Conservation (phyloP, 2,329 filamentous ascomycete species). For the Shiraia bambusicola region DNA sequence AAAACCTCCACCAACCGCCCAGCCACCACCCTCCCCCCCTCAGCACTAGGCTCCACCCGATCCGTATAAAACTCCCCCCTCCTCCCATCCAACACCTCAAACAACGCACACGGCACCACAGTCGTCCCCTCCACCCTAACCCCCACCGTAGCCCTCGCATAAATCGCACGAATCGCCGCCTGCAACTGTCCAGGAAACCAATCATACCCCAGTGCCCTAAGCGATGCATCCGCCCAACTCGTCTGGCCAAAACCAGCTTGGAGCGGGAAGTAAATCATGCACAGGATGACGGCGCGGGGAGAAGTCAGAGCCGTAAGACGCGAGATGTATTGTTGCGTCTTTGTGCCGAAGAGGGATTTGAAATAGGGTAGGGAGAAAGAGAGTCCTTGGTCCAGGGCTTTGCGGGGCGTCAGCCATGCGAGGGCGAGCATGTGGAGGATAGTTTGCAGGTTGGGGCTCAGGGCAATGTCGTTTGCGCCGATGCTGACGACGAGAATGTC, state of each 20-base stretch:
- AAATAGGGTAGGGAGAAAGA: slow-evolving; percentile 37
- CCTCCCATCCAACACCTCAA: slow-evolving; percentile 38
- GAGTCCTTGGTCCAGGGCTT: slow-evolving; percentile 24
- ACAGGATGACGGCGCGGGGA: slow-evolving; percentile 38
- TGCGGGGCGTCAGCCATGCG: slow-evolving; percentile 30
- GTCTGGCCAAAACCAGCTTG: slow-evolving; percentile 28
- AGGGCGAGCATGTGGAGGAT: slow-evolving; percentile 37
- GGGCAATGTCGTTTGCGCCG: slow-evolving; percentile 41
- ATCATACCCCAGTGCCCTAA: slow-evolving; percentile 37
- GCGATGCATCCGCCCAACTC: slow-evolving; percentile 38
- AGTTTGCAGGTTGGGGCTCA: slow-evolving; percentile 30
- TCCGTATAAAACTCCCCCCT: slow-evolving; percentile 31
- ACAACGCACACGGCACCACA: slow-evolving; percentile 36
- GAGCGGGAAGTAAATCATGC: slow-evolving; percentile 45
- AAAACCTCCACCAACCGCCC: slow-evolving; percentile 25
- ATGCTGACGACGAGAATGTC: slow-evolving; percentile 42
- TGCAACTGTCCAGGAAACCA: slow-evolving; percentile 34
- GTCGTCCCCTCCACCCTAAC: slow-evolving; percentile 33
- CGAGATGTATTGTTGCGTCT: slow-evolving; percentile 31
- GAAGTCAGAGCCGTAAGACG: slow-evolving; percentile 30
- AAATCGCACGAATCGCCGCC: slow-evolving; percentile 37
- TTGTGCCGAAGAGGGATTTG: slow-evolving; percentile 30
- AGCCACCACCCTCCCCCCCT: slow-evolving; percentile 41
- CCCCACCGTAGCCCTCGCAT: slow-evolving; percentile 29
- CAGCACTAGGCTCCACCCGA: slow-evolving; percentile 39